Percentiles rank a stretch among this genome's conserved stretches.
These are phyloP conservation scores for Suhomyces pyralidae DNA, from an alignment of 805 yeast species.

Conservation along the genomic window DNA sequence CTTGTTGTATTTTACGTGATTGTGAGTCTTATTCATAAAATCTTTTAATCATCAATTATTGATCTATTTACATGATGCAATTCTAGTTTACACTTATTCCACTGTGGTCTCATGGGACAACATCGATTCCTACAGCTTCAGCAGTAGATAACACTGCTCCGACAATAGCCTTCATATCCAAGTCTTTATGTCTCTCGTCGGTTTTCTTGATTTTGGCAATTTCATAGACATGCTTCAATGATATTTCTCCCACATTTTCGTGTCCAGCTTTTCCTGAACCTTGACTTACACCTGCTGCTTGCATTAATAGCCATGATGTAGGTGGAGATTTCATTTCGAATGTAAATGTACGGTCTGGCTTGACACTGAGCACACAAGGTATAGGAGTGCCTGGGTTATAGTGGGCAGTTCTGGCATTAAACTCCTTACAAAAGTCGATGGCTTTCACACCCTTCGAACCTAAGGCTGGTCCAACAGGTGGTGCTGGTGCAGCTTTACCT, in stretches of 20 bases:
- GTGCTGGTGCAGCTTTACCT: constrained; percentile 97
- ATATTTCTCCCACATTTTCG: constrained; percentile 57
- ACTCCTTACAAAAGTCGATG: constrained; percentile 96
- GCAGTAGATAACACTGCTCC: constrained; percentile 87
- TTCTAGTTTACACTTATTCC: background rate
- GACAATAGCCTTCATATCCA: constrained; percentile 71
- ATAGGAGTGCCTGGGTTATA: constrained; percentile 84
- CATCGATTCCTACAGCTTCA: constrained; percentile 81
- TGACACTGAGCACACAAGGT: constrained; percentile 79
- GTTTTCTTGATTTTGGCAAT: constrained; percentile 90
- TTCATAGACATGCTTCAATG: constrained; percentile 89
- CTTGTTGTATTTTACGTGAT: no score
- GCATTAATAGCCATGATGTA: constrained; percentile 78
- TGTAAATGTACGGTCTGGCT: constrained; percentile 86
- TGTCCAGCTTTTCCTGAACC: constrained; percentile 73
- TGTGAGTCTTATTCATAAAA: no score
- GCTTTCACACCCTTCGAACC: constrained; percentile 99
- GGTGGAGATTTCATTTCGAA: constrained; percentile 91
- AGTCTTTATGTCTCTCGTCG: constrained; percentile 71
- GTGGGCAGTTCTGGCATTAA: constrained; percentile 93
- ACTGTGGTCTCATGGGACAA: constrained; percentile 50
- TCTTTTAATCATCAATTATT: background rate
- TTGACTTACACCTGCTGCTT: constrained; percentile 76
- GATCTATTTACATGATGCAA: constrained; percentile 2
- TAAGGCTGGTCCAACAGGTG: constrained; percentile 98